Evolutionary conservation across 306 rosid species (phyloP).

Genomic region (Vigna trinervia): DNA sequence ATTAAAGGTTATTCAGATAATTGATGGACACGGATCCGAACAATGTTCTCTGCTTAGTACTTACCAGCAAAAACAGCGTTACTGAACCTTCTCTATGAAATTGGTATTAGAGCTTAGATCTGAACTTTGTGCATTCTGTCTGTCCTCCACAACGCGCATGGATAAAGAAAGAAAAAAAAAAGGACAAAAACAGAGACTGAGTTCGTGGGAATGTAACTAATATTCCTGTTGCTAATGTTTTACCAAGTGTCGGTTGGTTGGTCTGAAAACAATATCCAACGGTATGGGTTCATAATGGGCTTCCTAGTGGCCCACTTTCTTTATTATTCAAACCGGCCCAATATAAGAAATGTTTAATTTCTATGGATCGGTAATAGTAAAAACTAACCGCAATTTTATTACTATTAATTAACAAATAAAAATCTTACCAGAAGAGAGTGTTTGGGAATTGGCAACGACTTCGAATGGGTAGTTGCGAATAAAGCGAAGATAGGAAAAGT

Average conservation of each 20-base stretch:
- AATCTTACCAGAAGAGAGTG: too few relatives aligned
- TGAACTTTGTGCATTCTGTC: constrained; percentile 34
- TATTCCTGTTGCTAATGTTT: constrained; percentile 31
- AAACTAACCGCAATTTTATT: neutral
- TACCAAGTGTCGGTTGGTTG: constrained; percentile 33
- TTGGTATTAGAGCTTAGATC: constrained; percentile 40
- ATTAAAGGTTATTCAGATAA: constrained; percentile 10
- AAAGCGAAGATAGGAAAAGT: constrained; percentile 10
- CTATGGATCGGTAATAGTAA: neutral
- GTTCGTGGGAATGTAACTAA: constrained; percentile 40
- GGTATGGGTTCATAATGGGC: constrained; percentile 33
- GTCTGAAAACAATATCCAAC: constrained; percentile 3
- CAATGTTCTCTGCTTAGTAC: constrained; percentile 20
- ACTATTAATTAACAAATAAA: neutral
- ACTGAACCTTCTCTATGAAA: constrained; percentile 29
- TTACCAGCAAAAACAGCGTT: constrained; percentile 34
- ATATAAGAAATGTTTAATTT: neutral
- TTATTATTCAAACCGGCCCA: constrained; percentile 15
- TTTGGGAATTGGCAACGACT: neutral
- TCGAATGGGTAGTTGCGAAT: constrained; percentile 26
- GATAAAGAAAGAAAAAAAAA: neutral
- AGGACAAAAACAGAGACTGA: constrained; percentile 10
- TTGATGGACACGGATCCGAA: constrained; percentile 33
- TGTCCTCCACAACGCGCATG: constrained; percentile 10
- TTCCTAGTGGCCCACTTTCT: neutral